phyloP scores from a whole-genome alignment of 768 basidiomycete genomes.

The Suillus subalutaceus region DNA sequence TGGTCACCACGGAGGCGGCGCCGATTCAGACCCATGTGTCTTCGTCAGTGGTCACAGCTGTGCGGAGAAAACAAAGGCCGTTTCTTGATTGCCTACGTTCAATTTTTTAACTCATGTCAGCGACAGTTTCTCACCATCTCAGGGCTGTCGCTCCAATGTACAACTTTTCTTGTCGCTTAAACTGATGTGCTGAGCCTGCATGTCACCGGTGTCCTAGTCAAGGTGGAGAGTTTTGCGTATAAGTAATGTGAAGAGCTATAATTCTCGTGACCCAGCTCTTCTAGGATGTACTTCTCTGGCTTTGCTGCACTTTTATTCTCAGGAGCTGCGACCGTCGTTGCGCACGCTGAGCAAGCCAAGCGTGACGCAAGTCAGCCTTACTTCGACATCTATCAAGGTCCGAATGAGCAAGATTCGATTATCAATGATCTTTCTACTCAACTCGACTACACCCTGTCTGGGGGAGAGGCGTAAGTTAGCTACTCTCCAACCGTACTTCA shows the following conservation, averaged over 20 bases:
- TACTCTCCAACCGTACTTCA: background rate
- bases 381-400: slow-evolving; percentile 19
- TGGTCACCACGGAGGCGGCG: background rate
- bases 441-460: slow-evolving; percentile 21
- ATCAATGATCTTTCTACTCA: slow-evolving; percentile 17
- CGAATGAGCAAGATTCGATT: slow-evolving; percentile 16
- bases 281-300: slow-evolving; percentile 14
- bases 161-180: background rate
- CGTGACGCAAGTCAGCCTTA: slow-evolving; percentile 16
- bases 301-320: slow-evolving; percentile 10
- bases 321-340: slow-evolving; percentile 10
- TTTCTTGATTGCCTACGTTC: background rate
- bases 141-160: background rate
- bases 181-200: background rate
- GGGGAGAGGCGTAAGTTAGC: slow-evolving; percentile 16
- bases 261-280: slow-evolving; percentile 12
- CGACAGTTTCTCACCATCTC: slow-evolving; percentile 12
- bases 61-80: background rate
- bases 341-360: slow-evolving; percentile 12
- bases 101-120: background rate
- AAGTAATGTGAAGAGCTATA: background rate
- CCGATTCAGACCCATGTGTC: background rate
- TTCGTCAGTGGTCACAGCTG: background rate
- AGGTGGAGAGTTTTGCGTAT: background rate
- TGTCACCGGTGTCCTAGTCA: background rate